These are phyloP conservation scores for Tilletia caries DNA, from an alignment of 1,284 basidiomycete genomes.

Conservation along the genomic window DNA sequence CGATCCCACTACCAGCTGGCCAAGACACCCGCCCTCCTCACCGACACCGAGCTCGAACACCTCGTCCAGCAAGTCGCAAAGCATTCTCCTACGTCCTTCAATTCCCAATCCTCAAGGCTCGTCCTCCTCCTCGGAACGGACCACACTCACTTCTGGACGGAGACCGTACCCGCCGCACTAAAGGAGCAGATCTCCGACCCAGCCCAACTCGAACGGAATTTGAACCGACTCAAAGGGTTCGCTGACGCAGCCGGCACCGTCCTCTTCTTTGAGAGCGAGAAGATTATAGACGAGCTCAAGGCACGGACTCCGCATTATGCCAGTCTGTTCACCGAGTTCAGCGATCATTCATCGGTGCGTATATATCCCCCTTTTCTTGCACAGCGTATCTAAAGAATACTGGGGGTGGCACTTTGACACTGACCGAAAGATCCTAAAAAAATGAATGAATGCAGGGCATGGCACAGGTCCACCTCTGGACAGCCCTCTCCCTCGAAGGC, in stretches of 20 bases:
- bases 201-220: conserved; percentile 21
- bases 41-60: not conserved
- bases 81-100: conserved; percentile 1
- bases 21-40: conserved; percentile 4
- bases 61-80: conserved; percentile 1
- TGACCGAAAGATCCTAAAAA: no score
- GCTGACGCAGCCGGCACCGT: conserved; percentile 57
- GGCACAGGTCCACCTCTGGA: conserved; percentile 57
- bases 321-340: conserved; percentile 53
- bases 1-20: conserved; percentile 1
- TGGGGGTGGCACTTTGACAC: no score
- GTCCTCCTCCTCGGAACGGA: conserved; percentile 55
- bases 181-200: conserved; percentile 25
- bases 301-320: conserved; percentile 55
- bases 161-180: no score
- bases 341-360: conserved; percentile 21
- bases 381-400: no score
- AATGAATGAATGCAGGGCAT: conserved; percentile 38
- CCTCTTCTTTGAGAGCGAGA: conserved; percentile 54
- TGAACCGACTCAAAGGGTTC: conserved; percentile 52
- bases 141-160: no score
- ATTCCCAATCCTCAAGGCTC: conserved; percentile 12
- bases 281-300: conserved; percentile 43
- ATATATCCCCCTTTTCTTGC: not conserved
- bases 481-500: conserved; percentile 56